Evolutionary conservation across 306 rosid species (phyloP), one percentile per base, ranked within the genome.

Genomic region (Dalbergia cochinchinensis): DNA sequence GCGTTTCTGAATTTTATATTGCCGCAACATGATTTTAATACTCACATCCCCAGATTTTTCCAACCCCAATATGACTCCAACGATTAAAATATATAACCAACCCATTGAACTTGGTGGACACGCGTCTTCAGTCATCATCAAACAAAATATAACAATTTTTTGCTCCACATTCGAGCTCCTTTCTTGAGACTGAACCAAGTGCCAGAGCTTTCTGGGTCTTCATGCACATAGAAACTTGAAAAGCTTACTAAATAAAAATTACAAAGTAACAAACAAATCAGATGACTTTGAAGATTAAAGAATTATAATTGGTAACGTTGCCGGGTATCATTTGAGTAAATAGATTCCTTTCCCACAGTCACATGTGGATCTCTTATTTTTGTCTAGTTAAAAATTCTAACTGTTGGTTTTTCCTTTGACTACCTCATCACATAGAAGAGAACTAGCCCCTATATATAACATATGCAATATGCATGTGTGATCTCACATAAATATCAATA

Each of bases 271-370:
- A 41, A 63, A 16, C 11, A 42, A 42, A 1, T 42, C 9, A 8
- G 9, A 42, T 42, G 6, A 42, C 11, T 42, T 8, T 8, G 47
- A 7, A 42, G 1, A 42, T 42, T 42, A 42, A 42, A 7, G 64
- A 16, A 33, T 34, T 50, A 18, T 33, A n/a, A 6, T 16, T 45
- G 26, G 54, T 51, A 12, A 31, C 45, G 4, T 33, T 57, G 7
- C 53, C 47, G 45, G 18, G 9, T 16, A 42, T 45, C 19, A 79
- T 11, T 66, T 48, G 13, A 69, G 54, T 11, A 61, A 1, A 44
- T 42, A 8, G 82, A 80, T 80, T 80, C 87, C 54, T 75, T 84
- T 75, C 87, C 67, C 10, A 42, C 84, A 75, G 68, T 50, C 12
- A 11, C 6, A 12, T 22, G 45, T 5, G 11, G 47, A 0, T 55